Base-by-base conservation (phyloP, 2,329 filamentous ascomycete species). In the Beauveria sp. region DNA sequence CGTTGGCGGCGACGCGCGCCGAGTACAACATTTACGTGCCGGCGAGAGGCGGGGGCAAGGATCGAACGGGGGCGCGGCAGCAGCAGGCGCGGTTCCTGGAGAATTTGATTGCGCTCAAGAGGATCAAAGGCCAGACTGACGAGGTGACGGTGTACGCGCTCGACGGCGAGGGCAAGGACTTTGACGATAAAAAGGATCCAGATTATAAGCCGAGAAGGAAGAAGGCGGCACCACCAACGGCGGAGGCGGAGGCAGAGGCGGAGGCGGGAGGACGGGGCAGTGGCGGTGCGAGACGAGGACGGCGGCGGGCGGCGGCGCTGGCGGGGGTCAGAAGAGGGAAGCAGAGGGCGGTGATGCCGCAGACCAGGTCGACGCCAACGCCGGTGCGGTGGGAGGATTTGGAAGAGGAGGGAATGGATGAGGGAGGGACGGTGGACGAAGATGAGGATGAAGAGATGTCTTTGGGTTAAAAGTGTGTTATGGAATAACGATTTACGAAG, bases 21-120 rank as follows among this genome's bases (percentile, higher is more conserved):
- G 71, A 76, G 61, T 75, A 73, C 71, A 74, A 77, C 24, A 75
- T 82, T 54, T 73, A 75, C 30, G 76, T 82, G 5, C 79, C 79
- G 34, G 34, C 34, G 12, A 38, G 34, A 38, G 12, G 34, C 3
- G 64, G 68, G 3, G 77, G 75, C 26, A 77, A 77, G 60, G 75
- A 81, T 61, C 77, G 76, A 59, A 77, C 74, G 3, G 81, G 80
- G 26, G 77, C 78, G 65, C 74, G 79, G 45, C 75, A 77, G 28
- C 75, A 77, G 20, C 78, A 80, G 66, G 78, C 78, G 5, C 72
- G 79, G 9, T 91, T 91, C 68, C 73, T 91, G 1, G 83, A 88
- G 66, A 83, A 83, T 30, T 69, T 92, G 26, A 87, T 87, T 65
- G 79, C 81, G 14, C 72, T 88, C 57, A 91, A 91, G 72, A 79